Percentiles rank a stretch among this genome's conserved stretches.
Evolutionary conservation across 768 basidiomycete species (phyloP).

Genomic region (Leccinum rimulosum): DNA sequence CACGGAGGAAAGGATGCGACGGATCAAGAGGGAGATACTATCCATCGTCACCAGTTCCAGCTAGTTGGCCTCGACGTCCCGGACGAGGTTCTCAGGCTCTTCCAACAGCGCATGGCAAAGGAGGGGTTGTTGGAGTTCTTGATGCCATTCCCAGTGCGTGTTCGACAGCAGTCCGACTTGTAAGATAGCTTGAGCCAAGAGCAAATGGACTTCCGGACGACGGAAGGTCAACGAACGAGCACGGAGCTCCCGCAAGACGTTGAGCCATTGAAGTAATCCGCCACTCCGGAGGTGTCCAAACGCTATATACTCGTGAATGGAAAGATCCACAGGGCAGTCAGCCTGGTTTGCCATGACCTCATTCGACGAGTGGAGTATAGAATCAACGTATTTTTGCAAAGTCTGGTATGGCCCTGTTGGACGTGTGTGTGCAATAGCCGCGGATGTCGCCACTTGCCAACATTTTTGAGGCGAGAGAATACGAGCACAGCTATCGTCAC

Average conservation of each 20-base stretch:
- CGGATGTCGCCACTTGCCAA: slow-evolving; percentile 16
- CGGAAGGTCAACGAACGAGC: slow-evolving; percentile 40
- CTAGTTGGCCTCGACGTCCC: slow-evolving; percentile 42
- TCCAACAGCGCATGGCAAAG: slow-evolving; percentile 38
- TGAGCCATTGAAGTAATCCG: slow-evolving; percentile 46
- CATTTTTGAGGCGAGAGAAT: slow-evolving; percentile 11
- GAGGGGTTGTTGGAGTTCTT: slow-evolving; percentile 26
- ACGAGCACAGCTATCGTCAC: slow-evolving; percentile 17
- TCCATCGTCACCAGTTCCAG: slow-evolving; percentile 31
- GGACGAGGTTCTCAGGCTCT: slow-evolving; percentile 36
- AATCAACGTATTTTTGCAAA: slow-evolving; percentile 36
- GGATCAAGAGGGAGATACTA: slow-evolving; percentile 34
- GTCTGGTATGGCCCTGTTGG: slow-evolving; percentile 31
- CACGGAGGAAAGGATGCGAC: slow-evolving; percentile 36
- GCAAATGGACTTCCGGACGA: slow-evolving; percentile 37
- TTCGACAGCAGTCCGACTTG: slow-evolving; percentile 37
- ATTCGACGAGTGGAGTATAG: slow-evolving; percentile 42
- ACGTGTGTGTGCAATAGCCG: slow-evolving; percentile 30
- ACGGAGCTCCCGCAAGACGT: slow-evolving; percentile 45
- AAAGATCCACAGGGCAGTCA: slow-evolving; percentile 39
- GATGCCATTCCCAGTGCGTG: slow-evolving; percentile 37
- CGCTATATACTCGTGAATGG: slow-evolving; percentile 43
- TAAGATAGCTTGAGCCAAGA: slow-evolving; percentile 43
- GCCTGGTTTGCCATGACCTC: slow-evolving; percentile 40
- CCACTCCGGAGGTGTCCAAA: slow-evolving; percentile 49